phyloP scores from a whole-genome alignment of 2,329 filamentous ascomycete genomes.

The Ascochyta fabae region DNA sequence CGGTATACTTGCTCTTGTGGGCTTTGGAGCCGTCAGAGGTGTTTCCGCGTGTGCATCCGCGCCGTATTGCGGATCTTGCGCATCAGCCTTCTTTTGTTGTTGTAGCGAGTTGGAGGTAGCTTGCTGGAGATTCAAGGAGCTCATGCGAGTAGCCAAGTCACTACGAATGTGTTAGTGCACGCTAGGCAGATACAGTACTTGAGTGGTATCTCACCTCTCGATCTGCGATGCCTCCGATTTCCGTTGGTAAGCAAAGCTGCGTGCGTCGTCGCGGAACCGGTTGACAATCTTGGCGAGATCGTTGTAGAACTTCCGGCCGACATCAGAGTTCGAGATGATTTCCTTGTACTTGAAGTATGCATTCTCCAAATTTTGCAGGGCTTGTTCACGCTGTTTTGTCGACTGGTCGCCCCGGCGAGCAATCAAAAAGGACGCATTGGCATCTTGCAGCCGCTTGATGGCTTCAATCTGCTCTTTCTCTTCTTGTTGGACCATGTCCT shows the following conservation, averaged over 20 bases:
- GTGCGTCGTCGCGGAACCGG: slow-evolving; percentile 80
- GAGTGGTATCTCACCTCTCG: slow-evolving; percentile 66
- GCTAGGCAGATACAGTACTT: background rate
- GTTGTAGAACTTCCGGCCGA: slow-evolving; percentile 95
- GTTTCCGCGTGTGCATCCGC: slow-evolving; percentile 54
- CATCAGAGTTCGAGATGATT: slow-evolving; percentile 88
- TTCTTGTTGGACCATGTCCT: slow-evolving; percentile 74
- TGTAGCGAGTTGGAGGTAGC: slow-evolving; percentile 51
- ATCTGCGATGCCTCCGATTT: slow-evolving; percentile 80
- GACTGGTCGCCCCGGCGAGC: slow-evolving; percentile 72
- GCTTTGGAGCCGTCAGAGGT: slow-evolving; percentile 60
- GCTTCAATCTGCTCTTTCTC: slow-evolving; percentile 77
- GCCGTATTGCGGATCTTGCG: slow-evolving; percentile 66
- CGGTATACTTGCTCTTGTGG: slow-evolving; percentile 47
- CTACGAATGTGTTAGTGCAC: slow-evolving; percentile 40
- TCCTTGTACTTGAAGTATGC: slow-evolving; percentile 97
- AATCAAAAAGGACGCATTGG: slow-evolving; percentile 78
- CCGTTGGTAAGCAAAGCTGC: slow-evolving; percentile 79
- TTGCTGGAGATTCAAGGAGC: slow-evolving; percentile 60
- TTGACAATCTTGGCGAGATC: slow-evolving; percentile 88
- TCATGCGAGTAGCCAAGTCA: slow-evolving; percentile 67
- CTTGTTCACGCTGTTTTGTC: slow-evolving; percentile 78
- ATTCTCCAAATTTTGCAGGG: slow-evolving; percentile 85
- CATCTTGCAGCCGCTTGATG: slow-evolving; percentile 71
- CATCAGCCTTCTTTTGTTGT: slow-evolving; percentile 56